These are phyloP conservation scores for Phlebiopsis gigantea DNA, from an alignment of 768 basidiomycete species.

Conservation along the genomic window DNA sequence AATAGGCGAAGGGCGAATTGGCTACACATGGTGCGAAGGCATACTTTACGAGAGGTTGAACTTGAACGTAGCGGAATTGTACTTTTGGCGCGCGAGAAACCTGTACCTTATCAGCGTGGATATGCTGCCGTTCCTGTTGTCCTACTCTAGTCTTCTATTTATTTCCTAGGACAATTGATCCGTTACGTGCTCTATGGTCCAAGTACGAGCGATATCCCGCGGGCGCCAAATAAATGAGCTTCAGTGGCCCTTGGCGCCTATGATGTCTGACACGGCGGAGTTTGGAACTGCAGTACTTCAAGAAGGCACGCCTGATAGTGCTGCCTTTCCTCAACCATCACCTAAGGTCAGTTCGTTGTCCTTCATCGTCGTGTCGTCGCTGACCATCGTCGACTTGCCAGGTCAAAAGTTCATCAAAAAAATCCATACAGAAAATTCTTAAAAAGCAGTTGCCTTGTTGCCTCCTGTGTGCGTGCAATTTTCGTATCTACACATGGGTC, in stretches of 20 bases:
- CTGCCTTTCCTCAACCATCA: slow-evolving; percentile 58
- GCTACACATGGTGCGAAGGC: slow-evolving; percentile 82
- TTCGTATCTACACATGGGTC: slow-evolving; percentile 14
- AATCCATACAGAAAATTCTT: slow-evolving; percentile 50
- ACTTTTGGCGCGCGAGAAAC: background rate
- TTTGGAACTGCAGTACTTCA: slow-evolving; percentile 21
- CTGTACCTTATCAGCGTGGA: background rate
- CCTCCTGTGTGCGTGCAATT: slow-evolving; percentile 54
- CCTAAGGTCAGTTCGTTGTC: slow-evolving; percentile 41
- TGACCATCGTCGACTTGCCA: slow-evolving; percentile 19
- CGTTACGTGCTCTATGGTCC: no score
- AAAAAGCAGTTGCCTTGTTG: slow-evolving; percentile 78
- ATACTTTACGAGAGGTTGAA: slow-evolving; percentile 82
- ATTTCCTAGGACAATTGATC: no score
- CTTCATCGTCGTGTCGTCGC: slow-evolving; percentile 16
- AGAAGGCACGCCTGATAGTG: slow-evolving; percentile 14
- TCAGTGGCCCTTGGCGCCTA: background rate
- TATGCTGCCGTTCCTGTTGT: background rate
- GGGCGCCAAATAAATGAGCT: slow-evolving; percentile 1
- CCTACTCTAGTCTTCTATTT: background rate
- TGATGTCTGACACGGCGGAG: slow-evolving; percentile 29
- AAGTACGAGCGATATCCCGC: no score
- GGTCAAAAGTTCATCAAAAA: slow-evolving; percentile 55
- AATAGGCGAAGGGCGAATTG: slow-evolving; percentile 77
- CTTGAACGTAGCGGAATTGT: background rate